phyloP scores from a whole-genome alignment of 2,329 filamentous ascomycete species.

The Arthrobotrys iridis region DNA sequence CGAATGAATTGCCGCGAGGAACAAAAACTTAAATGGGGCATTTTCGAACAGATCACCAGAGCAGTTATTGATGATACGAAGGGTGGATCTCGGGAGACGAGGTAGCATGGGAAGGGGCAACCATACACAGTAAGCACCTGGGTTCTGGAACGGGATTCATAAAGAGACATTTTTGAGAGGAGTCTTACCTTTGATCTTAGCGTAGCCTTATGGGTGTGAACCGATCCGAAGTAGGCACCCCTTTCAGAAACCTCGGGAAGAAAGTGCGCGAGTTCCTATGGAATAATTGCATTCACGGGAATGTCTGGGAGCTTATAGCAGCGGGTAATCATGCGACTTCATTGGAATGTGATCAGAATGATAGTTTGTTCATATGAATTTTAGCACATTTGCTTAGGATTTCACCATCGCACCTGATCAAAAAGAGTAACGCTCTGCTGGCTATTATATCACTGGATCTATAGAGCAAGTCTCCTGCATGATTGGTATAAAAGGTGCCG shows the following conservation, averaged over 20 bases:
- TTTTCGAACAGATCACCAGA: conserved; percentile 6
- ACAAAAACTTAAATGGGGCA: conserved; percentile 10
- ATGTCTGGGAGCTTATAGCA: not conserved
- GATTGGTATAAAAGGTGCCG: conserved; percentile 1
- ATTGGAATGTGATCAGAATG: conserved; percentile 28
- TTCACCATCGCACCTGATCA: too few relatives aligned
- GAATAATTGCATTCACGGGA: conserved; percentile 8
- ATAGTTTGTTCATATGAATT: conserved; percentile 16
- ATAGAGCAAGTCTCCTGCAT: conserved; percentile 6
- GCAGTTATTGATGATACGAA: conserved; percentile 13
- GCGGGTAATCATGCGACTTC: conserved; percentile 1
- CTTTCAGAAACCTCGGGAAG: not conserved
- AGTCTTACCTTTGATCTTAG: conserved; percentile 9
- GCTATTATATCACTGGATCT: conserved; percentile 23
- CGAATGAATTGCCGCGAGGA: conserved; percentile 21
- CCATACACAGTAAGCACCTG: not conserved
- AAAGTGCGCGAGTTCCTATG: not conserved
- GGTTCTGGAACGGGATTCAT: not conserved
- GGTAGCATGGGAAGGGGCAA: conserved; percentile 7
- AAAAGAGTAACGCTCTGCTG: too few relatives aligned
- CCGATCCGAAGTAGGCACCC: not conserved
- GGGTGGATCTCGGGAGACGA: conserved; percentile 29
- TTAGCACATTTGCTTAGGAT: conserved; percentile 7
- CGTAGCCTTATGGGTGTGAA: conserved; percentile 16
- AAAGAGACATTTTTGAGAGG: conserved; percentile 26